Evolutionary conservation across 1,284 basidiomycete species (phyloP).

Genomic region (Puccinia coronata): DNA sequence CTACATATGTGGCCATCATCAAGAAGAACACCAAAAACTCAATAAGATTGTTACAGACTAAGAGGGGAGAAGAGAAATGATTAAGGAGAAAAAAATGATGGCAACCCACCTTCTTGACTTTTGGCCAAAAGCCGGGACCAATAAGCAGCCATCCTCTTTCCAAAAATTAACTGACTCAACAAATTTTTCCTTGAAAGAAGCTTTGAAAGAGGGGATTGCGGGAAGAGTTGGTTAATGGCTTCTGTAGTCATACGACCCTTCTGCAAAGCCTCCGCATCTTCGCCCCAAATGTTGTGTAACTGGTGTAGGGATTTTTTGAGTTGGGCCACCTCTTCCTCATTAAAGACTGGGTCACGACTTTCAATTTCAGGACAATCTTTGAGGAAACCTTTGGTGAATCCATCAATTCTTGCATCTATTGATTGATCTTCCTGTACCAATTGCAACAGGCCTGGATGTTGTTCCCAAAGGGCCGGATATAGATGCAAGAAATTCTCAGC

Average conservation of each 20-base stretch:
- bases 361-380: neutral
- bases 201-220: too few species aligned
- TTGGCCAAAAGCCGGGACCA: neutral
- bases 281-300: neutral
- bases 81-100: neutral
- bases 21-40: too few species aligned
- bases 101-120: neutral
- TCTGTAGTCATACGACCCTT: too few species aligned
- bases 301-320: neutral
- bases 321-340: neutral
- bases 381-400: neutral
- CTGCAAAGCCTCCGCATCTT: neutral
- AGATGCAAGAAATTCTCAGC: neutral
- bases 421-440: neutral
- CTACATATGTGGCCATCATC: too few species aligned
- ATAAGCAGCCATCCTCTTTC: neutral
- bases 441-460: neutral
- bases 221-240: neutral
- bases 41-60: neutral
- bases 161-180: neutral
- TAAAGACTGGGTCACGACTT: neutral
- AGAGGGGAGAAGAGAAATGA: neutral
- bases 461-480: conserved; percentile 6
- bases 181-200: too few species aligned
- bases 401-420: neutral